These are phyloP conservation scores for Serendipita indica DNA, from an alignment of 768 basidiomycete species.

Conservation along the genomic window DNA sequence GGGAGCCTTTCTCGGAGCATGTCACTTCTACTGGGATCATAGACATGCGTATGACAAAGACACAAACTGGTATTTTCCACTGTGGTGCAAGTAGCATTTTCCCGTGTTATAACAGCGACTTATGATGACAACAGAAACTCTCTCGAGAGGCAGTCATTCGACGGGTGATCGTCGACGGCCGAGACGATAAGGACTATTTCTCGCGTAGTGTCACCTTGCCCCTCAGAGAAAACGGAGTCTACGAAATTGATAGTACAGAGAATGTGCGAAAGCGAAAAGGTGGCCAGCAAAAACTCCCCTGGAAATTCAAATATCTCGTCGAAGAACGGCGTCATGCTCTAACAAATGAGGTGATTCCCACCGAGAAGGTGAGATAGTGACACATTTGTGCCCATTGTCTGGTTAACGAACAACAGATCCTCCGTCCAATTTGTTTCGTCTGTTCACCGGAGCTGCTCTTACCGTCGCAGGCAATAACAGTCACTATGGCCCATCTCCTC, in stretches of 20 bases:
- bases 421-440: constrained; percentile 59
- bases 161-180: constrained; percentile 48
- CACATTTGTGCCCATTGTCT: background rate
- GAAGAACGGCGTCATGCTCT: constrained; percentile 38
- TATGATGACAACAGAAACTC: background rate
- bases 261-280: constrained; percentile 17
- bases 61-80: constrained; percentile 2
- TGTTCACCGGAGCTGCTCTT: constrained; percentile 57
- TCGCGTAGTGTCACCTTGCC: constrained; percentile 58
- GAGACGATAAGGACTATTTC: constrained; percentile 58
- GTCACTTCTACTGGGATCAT: background rate
- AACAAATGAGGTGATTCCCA: constrained; percentile 35
- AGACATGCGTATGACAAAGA: background rate
- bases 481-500: constrained; percentile 53
- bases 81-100: background rate
- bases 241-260: constrained; percentile 57
- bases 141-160: constrained; percentile 18
- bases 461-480: constrained; percentile 47
- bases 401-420: constrained; percentile 18
- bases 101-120: background rate
- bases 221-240: constrained; percentile 59
- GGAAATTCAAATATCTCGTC: constrained; percentile 73
- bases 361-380: constrained; percentile 39
- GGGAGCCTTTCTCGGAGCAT: background rate
- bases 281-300: constrained; percentile 34